phyloP scores from a whole-genome alignment of 352 stramenopile genomes.

The Phytophthora quininea region DNA sequence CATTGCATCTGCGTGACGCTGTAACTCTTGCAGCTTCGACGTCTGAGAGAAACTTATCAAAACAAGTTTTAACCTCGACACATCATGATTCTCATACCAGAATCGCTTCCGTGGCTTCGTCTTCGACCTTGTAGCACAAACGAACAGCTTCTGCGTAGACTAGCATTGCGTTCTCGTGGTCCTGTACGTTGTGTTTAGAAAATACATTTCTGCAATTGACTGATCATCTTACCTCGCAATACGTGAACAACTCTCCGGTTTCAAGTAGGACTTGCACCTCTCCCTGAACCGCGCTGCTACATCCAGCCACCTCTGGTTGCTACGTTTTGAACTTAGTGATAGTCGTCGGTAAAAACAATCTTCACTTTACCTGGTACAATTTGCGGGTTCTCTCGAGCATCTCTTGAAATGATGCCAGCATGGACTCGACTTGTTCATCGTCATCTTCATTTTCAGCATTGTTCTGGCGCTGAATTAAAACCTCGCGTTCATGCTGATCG shows the following conservation, averaged over 20 bases:
- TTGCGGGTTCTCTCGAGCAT: slow-evolving; percentile 34
- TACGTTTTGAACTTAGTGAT: slow-evolving; percentile 1
- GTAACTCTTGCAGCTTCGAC: slow-evolving; percentile 45
- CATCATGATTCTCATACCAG: slow-evolving; percentile 27
- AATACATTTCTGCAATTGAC: neutral
- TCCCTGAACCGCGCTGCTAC: slow-evolving; percentile 35
- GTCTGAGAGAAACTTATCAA: slow-evolving; percentile 29
- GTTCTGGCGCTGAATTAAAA: neutral
- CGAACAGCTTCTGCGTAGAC: slow-evolving; percentile 48
- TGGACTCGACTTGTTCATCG: slow-evolving; percentile 10
- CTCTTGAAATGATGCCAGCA: slow-evolving; percentile 23
- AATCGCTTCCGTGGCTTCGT: slow-evolving; percentile 52
- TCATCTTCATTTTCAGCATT: slow-evolving; percentile 5
- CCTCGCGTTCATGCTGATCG: slow-evolving; percentile 2
- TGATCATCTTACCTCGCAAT: slow-evolving; percentile 30
- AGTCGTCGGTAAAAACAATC: neutral
- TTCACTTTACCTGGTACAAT: slow-evolving; percentile 40
- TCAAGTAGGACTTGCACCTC: slow-evolving; percentile 57
- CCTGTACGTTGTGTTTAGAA: slow-evolving; percentile 18
- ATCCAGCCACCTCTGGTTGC: slow-evolving; percentile 38
- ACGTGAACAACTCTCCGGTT: slow-evolving; percentile 42
- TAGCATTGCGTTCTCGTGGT: slow-evolving; percentile 35
- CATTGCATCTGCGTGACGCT: slow-evolving; percentile 36
- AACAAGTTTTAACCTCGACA: neutral
- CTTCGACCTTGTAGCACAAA: slow-evolving; percentile 47